Base-by-base conservation (phyloP, 1,139 yeast species). In the Meyerozyma smithsonii region DNA sequence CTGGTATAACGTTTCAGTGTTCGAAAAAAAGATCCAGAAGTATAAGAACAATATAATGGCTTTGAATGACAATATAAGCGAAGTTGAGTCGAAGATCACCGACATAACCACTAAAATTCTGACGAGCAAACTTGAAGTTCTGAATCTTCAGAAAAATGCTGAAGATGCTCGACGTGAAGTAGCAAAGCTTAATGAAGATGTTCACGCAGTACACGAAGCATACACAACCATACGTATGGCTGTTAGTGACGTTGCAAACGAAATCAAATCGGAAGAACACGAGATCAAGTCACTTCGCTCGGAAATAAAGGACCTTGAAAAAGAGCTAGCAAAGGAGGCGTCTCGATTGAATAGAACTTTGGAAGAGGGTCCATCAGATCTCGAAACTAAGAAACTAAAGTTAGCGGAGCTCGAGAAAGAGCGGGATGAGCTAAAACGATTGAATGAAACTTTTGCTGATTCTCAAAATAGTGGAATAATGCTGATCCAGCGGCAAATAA, bases 1-100 rank as follows among this genome's bases (percentile, higher is more conserved):
- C 43, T 83, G 90, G 89, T 67, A 70, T 37, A 77, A 79, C 54
- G 78, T 73, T 17, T 54, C 56, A 3, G 61, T 60, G 11, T 56
- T 69, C 25, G 70, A 73, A 41, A 52, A 56, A 4, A 61, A 60
- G 42, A 53, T 66, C 4, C 38, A 42, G 5, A 47, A 49, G 30
- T 60, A 52, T 28, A 45, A 49, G 18, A 37, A 36, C 33, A 47
- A 32, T 28, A 36, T 40, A 26, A 48, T 43, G 28, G 51, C 50
- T 18, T 43, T 39, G 15, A 33, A 40, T 1, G 54, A 59, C 28
- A 46, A 56, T 3, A 48, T 53, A 16, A 48, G 50, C 11, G 52
- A 50, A 24, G 45, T 59, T 36, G 46, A 52, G 23, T 48, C 51
- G 0, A 54, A 56, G 39, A 42, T 54, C 3, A 46, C 47, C 5